Conservation (phyloP, 495 filamentous ascomycete species). For the Lasiosphaeria ovina region DNA sequence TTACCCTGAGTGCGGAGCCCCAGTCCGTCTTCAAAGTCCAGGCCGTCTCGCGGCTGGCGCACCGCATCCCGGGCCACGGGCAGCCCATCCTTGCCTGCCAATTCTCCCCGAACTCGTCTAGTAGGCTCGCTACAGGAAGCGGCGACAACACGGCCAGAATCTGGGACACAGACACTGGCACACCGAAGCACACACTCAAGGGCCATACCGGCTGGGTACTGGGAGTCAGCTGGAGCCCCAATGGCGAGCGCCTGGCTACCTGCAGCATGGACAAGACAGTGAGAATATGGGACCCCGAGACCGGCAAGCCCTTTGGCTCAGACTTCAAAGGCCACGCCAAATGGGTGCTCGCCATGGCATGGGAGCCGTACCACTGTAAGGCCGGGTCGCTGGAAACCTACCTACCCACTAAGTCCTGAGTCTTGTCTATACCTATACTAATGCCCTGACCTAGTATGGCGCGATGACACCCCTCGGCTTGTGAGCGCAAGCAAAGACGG, state of each 20-base stretch:
- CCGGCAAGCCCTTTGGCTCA: constrained; percentile 70
- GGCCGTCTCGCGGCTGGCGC: constrained; percentile 84
- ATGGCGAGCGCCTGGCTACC: constrained; percentile 78
- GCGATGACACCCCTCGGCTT: constrained; percentile 69
- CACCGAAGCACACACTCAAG: constrained; percentile 82
- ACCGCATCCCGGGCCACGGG: constrained; percentile 86
- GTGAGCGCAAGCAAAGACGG: constrained; percentile 89
- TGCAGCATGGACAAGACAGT: constrained; percentile 93
- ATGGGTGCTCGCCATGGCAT: constrained; percentile 83
- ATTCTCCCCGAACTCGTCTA: constrained; percentile 80
- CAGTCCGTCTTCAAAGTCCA: constrained; percentile 95
- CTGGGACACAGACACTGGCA: constrained; percentile 95
- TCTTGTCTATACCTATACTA: background rate
- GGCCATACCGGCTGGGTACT: constrained; percentile 95
- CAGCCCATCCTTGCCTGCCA: constrained; percentile 85
- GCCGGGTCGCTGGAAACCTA: background rate
- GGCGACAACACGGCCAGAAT: constrained; percentile 91
- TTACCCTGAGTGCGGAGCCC: constrained; percentile 79
- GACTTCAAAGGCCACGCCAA: constrained; percentile 87
- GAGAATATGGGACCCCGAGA: constrained; percentile 83
- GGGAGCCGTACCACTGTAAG: constrained; percentile 84
- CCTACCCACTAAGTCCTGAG: background rate
- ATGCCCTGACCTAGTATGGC: constrained; percentile 41
- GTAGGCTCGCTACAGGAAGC: constrained; percentile 81
- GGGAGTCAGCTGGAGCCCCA: constrained; percentile 80